Evolutionary conservation across 306 rosid genomes (phyloP).

Genomic region (Vigna radiata): DNA sequence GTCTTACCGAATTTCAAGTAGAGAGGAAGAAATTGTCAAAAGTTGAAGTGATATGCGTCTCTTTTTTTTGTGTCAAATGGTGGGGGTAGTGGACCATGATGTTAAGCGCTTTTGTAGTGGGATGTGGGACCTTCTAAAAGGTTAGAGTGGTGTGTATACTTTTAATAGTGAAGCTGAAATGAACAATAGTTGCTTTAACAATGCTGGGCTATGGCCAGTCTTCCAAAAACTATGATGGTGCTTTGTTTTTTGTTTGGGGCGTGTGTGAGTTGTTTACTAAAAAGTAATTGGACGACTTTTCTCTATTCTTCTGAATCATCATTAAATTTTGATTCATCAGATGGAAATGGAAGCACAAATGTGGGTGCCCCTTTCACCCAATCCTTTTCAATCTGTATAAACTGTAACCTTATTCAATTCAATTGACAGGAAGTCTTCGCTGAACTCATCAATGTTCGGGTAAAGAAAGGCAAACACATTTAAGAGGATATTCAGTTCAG

Average conservation of each 20-base stretch:
- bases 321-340: conserved; percentile 54
- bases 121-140: conserved; percentile 82
- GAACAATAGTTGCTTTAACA: conserved; percentile 57
- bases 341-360: conserved; percentile 38
- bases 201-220: conserved; percentile 50
- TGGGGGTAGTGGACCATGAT: conserved; percentile 89
- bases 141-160: conserved; percentile 59
- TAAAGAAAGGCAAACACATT: conserved; percentile 4
- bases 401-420: conserved; percentile 29
- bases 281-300: conserved; percentile 46
- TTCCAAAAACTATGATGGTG: conserved; percentile 52
- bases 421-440: background rate
- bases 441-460: conserved; percentile 4
- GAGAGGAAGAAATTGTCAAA: conserved; percentile 77
- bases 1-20: conserved; percentile 67
- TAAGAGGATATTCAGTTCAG: too few species aligned
- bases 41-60: conserved; percentile 70
- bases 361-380: conserved; percentile 1
- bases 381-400: conserved; percentile 27
- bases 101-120: conserved; percentile 82
- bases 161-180: conserved; percentile 45
- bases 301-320: conserved; percentile 51
- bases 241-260: conserved; percentile 53
- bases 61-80: conserved; percentile 56
- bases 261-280: conserved; percentile 42